Percentiles rank a stretch among this genome's conserved stretches.
These are phyloP conservation scores for Daldinia vernicosa DNA, from an alignment of 495 filamentous ascomycete species.

Conservation along the genomic window DNA sequence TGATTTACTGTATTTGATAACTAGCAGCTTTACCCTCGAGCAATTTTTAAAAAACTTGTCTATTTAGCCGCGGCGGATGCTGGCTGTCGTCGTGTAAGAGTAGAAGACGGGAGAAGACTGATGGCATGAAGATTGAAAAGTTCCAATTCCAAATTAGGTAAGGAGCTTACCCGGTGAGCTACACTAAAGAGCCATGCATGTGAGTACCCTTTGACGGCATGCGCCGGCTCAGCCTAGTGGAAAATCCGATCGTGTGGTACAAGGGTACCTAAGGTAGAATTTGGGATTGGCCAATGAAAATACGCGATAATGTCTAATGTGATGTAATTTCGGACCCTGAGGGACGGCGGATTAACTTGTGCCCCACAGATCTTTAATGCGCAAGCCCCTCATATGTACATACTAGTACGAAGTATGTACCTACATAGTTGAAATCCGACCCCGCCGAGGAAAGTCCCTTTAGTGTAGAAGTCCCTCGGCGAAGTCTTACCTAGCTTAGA, in stretches of 20 bases:
- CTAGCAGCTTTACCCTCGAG: neutral
- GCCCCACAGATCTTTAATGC: neutral
- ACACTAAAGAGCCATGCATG: neutral
- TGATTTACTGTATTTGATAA: neutral
- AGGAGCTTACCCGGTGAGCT: neutral
- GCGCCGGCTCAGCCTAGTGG: conserved; percentile 11
- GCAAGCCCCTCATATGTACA: conserved; percentile 26
- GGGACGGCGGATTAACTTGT: conserved; percentile 1
- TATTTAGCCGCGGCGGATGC: neutral
- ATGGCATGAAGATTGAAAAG: conserved; percentile 21
- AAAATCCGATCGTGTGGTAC: neutral
- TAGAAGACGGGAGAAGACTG: neutral
- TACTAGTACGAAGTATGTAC: too few relatives aligned
- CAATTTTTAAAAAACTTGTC: neutral
- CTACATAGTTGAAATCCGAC: conserved; percentile 23
- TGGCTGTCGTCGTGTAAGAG: neutral
- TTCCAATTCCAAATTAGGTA: conserved; percentile 16
- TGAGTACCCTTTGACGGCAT: conserved; percentile 6
- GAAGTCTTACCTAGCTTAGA: conserved; percentile 8
- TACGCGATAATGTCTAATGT: neutral
- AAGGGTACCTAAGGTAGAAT: neutral
- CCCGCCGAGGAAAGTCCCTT: conserved; percentile 23
- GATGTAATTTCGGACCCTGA: conserved; percentile 29
- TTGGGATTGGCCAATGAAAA: conserved; percentile 26
- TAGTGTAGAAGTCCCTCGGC: conserved; percentile 14